Percentiles rank a stretch among this genome's conserved stretches.
Conservation (phyloP, 2,329 filamentous ascomycete species). For the Colletotrichum costaricense region DNA sequence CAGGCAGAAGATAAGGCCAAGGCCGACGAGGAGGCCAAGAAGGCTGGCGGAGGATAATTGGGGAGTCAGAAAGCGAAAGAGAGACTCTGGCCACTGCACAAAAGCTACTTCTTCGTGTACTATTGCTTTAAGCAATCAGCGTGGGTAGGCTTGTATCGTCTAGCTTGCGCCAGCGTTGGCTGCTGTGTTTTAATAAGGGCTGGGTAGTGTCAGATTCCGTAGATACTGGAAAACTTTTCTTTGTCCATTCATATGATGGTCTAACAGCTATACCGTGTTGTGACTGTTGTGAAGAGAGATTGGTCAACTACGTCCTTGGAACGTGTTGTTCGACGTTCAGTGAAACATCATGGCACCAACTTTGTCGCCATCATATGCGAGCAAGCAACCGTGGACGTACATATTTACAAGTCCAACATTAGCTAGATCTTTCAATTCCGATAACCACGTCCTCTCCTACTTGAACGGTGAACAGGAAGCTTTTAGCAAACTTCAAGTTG, state of each 20-base stretch:
- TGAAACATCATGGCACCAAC: too few species aligned
- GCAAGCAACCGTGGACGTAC: too few species aligned
- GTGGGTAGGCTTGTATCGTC: not conserved
- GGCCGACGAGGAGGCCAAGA: conserved; percentile 21
- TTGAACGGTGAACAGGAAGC: too few species aligned
- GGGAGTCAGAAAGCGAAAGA: not conserved
- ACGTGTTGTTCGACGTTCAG: too few species aligned
- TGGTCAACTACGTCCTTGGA: too few species aligned
- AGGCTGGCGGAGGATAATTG: conserved; percentile 26
- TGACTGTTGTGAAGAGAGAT: not conserved
- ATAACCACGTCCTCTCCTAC: too few species aligned
- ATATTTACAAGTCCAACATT: too few species aligned
- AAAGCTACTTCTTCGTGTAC: conserved; percentile 3
- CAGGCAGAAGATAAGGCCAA: conserved; percentile 10
- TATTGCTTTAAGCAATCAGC: conserved; percentile 1
- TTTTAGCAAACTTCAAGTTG: too few species aligned
- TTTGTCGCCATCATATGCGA: too few species aligned
- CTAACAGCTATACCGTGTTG: not conserved
- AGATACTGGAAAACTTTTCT: conserved; percentile 1
- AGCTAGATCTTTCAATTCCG: too few species aligned
- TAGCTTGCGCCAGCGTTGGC: not conserved
- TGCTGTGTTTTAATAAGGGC: conserved; percentile 4
- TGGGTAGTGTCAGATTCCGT: conserved; percentile 1
- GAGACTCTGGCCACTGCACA: not conserved
- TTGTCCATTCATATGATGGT: not conserved